Evolutionary conservation across 2,329 filamentous ascomycete genomes (phyloP).

Genomic region (Rhynchosporium graminicola): DNA sequence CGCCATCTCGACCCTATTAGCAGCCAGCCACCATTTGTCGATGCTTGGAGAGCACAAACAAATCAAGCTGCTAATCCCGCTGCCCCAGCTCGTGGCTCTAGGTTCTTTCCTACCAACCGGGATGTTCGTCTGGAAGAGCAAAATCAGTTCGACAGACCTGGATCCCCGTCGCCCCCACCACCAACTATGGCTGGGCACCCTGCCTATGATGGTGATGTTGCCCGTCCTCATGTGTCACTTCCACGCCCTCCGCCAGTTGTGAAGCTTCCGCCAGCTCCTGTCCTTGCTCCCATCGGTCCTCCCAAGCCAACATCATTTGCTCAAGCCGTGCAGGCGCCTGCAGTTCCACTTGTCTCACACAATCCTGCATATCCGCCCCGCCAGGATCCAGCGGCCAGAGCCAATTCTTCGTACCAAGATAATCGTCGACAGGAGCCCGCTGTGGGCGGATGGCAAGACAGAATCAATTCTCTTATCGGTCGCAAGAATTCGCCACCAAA

Average conservation of each 20-base stretch:
- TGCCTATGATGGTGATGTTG: constrained; percentile 66
- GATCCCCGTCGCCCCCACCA: constrained; percentile 70
- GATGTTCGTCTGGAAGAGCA: constrained; percentile 49
- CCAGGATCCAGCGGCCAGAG: constrained; percentile 43
- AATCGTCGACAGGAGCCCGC: constrained; percentile 39
- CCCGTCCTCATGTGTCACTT: constrained; percentile 67
- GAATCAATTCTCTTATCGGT: constrained; percentile 77
- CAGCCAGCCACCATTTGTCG: constrained; percentile 35
- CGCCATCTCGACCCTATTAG: constrained; percentile 25
- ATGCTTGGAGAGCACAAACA: constrained; percentile 37
- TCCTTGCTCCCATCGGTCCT: constrained; percentile 45
- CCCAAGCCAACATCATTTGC: constrained; percentile 48
- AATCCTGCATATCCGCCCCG: constrained; percentile 25
- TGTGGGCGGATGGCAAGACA: constrained; percentile 69
- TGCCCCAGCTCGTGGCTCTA: constrained; percentile 54
- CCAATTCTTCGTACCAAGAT: constrained; percentile 43
- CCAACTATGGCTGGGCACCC: constrained; percentile 71
- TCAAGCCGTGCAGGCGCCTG: constrained; percentile 43
- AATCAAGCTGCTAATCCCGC: constrained; percentile 38
- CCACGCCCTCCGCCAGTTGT: constrained; percentile 75
- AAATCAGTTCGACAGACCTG: constrained; percentile 42
- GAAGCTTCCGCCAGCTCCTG: constrained; percentile 65
- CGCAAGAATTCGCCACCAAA: constrained; percentile 59
- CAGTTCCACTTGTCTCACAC: constrained; percentile 26
- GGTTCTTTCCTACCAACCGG: constrained; percentile 58